Percentiles rank a stretch among this genome's conserved stretches.
phyloP scores from a whole-genome alignment of 2,329 filamentous ascomycete species.

The Plenodomus lindquistii region DNA sequence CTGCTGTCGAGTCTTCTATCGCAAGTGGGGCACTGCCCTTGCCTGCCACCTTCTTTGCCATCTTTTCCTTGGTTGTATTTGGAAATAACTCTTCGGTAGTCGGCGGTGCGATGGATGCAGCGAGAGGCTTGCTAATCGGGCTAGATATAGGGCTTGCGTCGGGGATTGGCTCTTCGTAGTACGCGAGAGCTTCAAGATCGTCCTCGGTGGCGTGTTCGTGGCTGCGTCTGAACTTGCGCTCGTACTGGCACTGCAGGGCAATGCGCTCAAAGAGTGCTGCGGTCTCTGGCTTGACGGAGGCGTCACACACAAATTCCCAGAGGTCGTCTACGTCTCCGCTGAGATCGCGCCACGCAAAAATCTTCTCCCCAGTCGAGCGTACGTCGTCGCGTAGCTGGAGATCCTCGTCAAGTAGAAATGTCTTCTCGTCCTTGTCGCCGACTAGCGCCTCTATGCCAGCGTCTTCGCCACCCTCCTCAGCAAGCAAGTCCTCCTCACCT shows the following conservation, averaged over 20 bases:
- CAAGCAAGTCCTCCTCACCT: slow-evolving; percentile 88
- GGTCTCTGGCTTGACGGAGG: slow-evolving; percentile 68
- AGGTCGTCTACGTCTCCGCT: slow-evolving; percentile 92
- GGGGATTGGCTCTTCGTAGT: slow-evolving; percentile 66
- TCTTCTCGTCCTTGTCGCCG: slow-evolving; percentile 92
- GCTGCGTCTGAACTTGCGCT: slow-evolving; percentile 85
- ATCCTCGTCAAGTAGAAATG: slow-evolving; percentile 90
- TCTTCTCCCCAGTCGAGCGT: slow-evolving; percentile 77
- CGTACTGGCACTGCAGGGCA: slow-evolving; percentile 94
- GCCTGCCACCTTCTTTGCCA: slow-evolving; percentile 47
- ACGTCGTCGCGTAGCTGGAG: slow-evolving; percentile 85
- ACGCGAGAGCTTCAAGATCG: slow-evolving; percentile 82
- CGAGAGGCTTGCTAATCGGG: slow-evolving; percentile 47
- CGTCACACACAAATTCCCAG: slow-evolving; percentile 97
- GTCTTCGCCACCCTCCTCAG: slow-evolving; percentile 87
- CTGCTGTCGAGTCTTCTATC: slow-evolving; percentile 56
- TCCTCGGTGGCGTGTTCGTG: slow-evolving; percentile 78
- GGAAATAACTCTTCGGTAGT: slow-evolving; percentile 41
- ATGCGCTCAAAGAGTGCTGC: slow-evolving; percentile 80
- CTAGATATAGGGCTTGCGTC: slow-evolving; percentile 61
- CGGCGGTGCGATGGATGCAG: slow-evolving; percentile 31
- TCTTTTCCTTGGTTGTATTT: slow-evolving; percentile 45
- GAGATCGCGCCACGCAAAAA: slow-evolving; percentile 92
- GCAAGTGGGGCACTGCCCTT: slow-evolving; percentile 35
- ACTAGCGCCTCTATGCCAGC: slow-evolving; percentile 73